Evolutionary conservation across 148 eudicot species (phyloP).

Genomic region (Simmondsia chinensis): DNA sequence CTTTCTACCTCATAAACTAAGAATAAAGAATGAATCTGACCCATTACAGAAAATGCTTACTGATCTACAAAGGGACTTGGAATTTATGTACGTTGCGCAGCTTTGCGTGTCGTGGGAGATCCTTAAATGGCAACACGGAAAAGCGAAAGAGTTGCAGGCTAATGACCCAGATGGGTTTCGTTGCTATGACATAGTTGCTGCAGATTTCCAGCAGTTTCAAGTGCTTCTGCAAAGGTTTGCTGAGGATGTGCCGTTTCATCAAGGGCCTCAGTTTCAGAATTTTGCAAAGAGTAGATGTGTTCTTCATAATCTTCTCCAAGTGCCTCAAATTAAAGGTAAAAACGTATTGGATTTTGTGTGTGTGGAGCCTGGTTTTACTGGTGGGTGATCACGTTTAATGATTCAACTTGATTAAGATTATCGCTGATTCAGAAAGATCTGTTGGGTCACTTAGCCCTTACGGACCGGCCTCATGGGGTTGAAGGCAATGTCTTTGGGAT

Average conservation of each 20-base stretch:
- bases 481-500: too few relatives aligned
- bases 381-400: too few relatives aligned
- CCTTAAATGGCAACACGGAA: conserved; percentile 61
- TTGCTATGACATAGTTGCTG: conserved; percentile 52
- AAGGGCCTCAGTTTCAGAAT: conserved; percentile 58
- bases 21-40: conserved; percentile 48
- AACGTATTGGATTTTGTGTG: too few relatives aligned
- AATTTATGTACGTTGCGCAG: conserved; percentile 69
- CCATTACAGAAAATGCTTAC: conserved; percentile 38
- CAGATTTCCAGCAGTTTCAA: conserved; percentile 74
- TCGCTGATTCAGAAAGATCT: too few relatives aligned
- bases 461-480: too few relatives aligned
- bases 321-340: conserved; percentile 74
- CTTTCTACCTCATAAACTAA: conserved; percentile 41
- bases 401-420: too few relatives aligned
- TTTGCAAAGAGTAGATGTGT: conserved; percentile 50
- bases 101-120: conserved; percentile 89
- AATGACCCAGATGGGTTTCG: conserved; percentile 34
- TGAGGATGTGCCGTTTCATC: conserved; percentile 77
- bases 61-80: conserved; percentile 57
- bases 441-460: too few relatives aligned
- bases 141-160: conserved; percentile 39
- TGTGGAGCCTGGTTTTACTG: too few relatives aligned
- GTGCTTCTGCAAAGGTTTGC: conserved; percentile 68
- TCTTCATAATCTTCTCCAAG: conserved; percentile 48